A percentile compares a stretch with the other conserved stretches of the same genome.
These are phyloP conservation scores for Thuidium tamariscinum DNA, from an alignment of 225 moss, liverwort and hornwort species.

Conservation along the genomic window DNA sequence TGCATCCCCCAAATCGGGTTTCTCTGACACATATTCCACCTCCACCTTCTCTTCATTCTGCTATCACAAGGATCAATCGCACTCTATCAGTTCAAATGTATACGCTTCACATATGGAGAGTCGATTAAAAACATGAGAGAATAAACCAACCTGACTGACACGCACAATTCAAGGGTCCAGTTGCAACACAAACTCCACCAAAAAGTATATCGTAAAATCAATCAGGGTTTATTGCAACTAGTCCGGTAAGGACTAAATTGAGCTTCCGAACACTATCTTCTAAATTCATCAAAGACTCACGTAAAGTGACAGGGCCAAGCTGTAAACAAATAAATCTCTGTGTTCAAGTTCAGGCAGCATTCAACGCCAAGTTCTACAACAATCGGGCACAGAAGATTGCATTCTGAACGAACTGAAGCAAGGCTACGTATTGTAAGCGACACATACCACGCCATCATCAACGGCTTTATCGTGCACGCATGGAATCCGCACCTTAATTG, in stretches of 20 bases:
- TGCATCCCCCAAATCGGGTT: slow-evolving; percentile 72
- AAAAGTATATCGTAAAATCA: background rate
- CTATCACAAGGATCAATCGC: background rate
- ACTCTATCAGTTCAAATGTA: background rate
- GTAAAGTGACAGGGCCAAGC: background rate
- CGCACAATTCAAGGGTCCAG: background rate
- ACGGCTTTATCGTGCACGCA: background rate
- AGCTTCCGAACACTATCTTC: background rate
- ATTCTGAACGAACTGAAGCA: background rate
- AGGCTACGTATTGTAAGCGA: background rate
- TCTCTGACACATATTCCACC: slow-evolving; percentile 89
- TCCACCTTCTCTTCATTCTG: slow-evolving; percentile 72
- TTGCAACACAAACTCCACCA: background rate
- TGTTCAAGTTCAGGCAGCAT: background rate
- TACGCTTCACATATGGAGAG: background rate
- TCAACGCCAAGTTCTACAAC: background rate
- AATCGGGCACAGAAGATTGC: background rate
- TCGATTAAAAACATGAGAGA: background rate
- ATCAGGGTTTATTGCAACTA: background rate
- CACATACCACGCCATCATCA: background rate
- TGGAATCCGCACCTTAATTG: background rate
- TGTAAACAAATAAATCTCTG: background rate
- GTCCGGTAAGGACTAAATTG: background rate
- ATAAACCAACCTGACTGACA: background rate
- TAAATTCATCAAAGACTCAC: background rate